A percentile compares a stretch with the other conserved stretches of the same genome.
phyloP scores from a whole-genome alignment of 257 asterid species.

The Solanum rostratum region DNA sequence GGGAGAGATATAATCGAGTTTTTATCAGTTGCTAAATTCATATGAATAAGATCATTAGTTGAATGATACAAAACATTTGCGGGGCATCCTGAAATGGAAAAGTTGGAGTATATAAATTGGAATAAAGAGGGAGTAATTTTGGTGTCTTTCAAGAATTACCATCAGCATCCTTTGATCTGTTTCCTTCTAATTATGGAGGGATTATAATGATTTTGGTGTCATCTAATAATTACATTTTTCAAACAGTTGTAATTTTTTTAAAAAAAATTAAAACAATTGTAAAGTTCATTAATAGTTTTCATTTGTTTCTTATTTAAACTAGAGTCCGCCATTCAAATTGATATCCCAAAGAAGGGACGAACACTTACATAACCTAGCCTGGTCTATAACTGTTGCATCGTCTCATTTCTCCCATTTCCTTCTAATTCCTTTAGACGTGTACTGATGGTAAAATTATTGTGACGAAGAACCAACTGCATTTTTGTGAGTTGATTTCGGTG shows the following conservation, averaged over 20 bases:
- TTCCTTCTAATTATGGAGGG: background rate
- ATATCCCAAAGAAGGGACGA: background rate
- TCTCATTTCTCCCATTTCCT: background rate
- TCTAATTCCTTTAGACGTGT: background rate
- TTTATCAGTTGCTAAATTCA: background rate
- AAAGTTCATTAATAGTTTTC: background rate
- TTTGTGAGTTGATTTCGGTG: background rate
- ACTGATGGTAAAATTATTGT: background rate
- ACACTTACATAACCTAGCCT: background rate
- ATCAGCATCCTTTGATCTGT: background rate
- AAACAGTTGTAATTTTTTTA: background rate
- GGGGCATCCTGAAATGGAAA: background rate
- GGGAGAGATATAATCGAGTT: background rate
- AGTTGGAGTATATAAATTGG: background rate
- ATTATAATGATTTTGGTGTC: background rate
- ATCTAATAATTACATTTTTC: background rate
- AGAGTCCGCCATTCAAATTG: background rate
- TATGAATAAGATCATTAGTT: background rate
- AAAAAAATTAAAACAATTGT: no score
- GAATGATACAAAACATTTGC: background rate
- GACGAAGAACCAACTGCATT: background rate
- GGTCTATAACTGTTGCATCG: background rate
- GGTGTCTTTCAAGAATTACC: background rate
- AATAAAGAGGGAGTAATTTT: background rate
- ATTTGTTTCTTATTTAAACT: background rate